Percentiles rank a stretch among this genome's conserved stretches.
phyloP scores from a whole-genome alignment of 2,329 filamentous ascomycete species.

The Fusarium papillatum region DNA sequence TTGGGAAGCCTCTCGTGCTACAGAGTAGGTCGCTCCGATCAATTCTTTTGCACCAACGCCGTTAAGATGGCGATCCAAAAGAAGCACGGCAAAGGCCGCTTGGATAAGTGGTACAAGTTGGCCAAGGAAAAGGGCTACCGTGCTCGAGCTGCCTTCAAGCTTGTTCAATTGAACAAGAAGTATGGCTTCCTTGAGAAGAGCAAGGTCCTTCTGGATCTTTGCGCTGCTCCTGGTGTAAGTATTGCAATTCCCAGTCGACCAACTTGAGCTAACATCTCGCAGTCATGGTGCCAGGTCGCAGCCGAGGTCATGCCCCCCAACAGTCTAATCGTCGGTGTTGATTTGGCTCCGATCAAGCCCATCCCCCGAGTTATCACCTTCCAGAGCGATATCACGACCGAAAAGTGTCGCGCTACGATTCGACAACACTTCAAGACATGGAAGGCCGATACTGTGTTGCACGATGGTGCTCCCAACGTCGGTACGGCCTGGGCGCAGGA shows the following conservation, averaged over 20 bases:
- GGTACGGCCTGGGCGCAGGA: slow-evolving; percentile 99
- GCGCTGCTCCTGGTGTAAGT: slow-evolving; percentile 90
- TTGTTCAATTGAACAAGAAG: slow-evolving; percentile 99
- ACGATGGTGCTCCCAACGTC: slow-evolving; percentile 98
- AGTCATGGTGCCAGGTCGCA: slow-evolving; percentile 97
- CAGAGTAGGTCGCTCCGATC: not conserved
- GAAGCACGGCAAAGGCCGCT: slow-evolving; percentile 98
- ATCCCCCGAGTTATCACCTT: slow-evolving; percentile 96
- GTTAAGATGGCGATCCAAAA: slow-evolving; percentile 92
- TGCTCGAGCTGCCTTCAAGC: slow-evolving; percentile 95
- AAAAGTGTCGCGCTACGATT: slow-evolving; percentile 94
- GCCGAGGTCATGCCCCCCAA: slow-evolving; percentile 94
- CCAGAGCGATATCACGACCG: slow-evolving; percentile 97
- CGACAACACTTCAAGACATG: slow-evolving; percentile 92
- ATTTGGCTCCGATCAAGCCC: slow-evolving; percentile 94
- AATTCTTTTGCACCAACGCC: slow-evolving; percentile 7
- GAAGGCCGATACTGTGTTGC: slow-evolving; percentile 96
- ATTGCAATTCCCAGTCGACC: not conserved
- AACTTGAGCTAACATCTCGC: slow-evolving; percentile 44
- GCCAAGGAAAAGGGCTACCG: slow-evolving; percentile 99
- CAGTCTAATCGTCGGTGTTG: slow-evolving; percentile 93
- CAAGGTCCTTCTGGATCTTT: slow-evolving; percentile 96
- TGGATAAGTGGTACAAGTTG: slow-evolving; percentile 99
- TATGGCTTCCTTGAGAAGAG: slow-evolving; percentile 98
- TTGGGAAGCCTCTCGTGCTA: slow-evolving; percentile 28